Base-by-base conservation (phyloP, 768 basidiomycete species). In the Astraeus odoratus region DNA sequence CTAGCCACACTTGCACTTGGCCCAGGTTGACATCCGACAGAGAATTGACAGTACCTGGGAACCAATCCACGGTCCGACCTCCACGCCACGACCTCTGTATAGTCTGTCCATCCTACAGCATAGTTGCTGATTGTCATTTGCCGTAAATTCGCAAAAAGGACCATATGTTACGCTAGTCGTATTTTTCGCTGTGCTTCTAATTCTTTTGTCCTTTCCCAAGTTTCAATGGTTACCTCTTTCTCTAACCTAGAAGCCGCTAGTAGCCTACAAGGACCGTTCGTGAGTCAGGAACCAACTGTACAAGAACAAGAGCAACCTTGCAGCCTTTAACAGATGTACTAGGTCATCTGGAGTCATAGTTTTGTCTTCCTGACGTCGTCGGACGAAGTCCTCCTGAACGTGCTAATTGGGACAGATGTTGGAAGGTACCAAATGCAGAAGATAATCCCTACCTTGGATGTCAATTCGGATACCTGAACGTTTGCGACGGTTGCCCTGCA, bases 331-430 rank as follows among this genome's bases (percentile, higher is more conserved):
- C 42, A 77, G 66, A 42, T 74, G 74, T 45, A 85, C 73, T 41
- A 91, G 67, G 48, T 86, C 78, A 18, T 88, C 79, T 1, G 79
- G 65, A 19, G 76, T 71, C 16, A 68, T 57, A 10, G 59, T 61
- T 12, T 54, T 58, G 43, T 69, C 57, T 35, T 61, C 57, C 57
- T 69, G 69, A 39, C 74, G 61, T 41, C 66, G 63, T 45, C 53
- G 58, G 22, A 76, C 83, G 56, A 90, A 91, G 45, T 88, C 84
- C 5, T 81, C 73, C 69, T 88, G 83, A 27, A 91, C 83, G 52
- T 81, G 68, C 87, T 90, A 42, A 13, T 26, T 19, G 33, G 46
- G 22, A 5, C 18, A 31, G 48, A 39, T 39, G 19, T 3, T 30
- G 8, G 12, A 15, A 22, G 38, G 10, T 13, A 29, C 23, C 39